Base-by-base conservation (phyloP, 1,284 basidiomycete species). In the Thecaphora thlaspeos region DNA sequence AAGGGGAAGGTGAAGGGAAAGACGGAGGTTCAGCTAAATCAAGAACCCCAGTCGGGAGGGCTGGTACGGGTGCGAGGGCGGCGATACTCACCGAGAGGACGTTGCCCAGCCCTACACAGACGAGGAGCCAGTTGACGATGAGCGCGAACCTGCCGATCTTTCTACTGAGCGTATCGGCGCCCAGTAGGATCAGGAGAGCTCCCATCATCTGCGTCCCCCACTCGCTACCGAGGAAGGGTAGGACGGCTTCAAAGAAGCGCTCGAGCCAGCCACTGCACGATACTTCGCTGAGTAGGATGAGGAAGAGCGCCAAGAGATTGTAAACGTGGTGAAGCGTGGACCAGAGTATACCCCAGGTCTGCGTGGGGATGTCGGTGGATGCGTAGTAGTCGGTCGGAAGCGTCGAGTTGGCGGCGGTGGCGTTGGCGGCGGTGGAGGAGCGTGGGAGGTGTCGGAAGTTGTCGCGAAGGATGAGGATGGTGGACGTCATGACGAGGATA, bases 341-440 rank as follows among this genome's bases (percentile, higher is more conserved):
- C 70, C 70, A 72, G 43, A 72, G 69, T 0, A 69, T 49, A 18
- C 70, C 70, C 46, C 70, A 57, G 28, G 63, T 56, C 3, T 55
- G 40, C n/a, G 49, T 56, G 1, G 70, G 70, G 36, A 71, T 61
- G 48, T 72, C 70, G 32, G 64, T 70, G 9, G 45, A 46, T 17
- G 60, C 48, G 23, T 50, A 47, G 55, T 61, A 72, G 19, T 42
- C 32, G 15, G 17, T 11, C 26, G 26, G 26, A n/a, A n/a, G n/a
- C n/a, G n/a, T n/a, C n/a, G n/a, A n/a, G n/a, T n/a, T n/a, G 0
- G 49, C 55, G 1, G 70, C 68, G 36, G 69, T 61, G 48, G 71
- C 70, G 32, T 61, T 70, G 9, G 45, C 48, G n/a, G 60, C 48
- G 23, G 48, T 45, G 55, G 59, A 72, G 19, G 32, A 19, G 15